Evolutionary conservation across 2,329 filamentous ascomycete genomes (phyloP).

Genomic region (Fusarium pseudocircinatum): DNA sequence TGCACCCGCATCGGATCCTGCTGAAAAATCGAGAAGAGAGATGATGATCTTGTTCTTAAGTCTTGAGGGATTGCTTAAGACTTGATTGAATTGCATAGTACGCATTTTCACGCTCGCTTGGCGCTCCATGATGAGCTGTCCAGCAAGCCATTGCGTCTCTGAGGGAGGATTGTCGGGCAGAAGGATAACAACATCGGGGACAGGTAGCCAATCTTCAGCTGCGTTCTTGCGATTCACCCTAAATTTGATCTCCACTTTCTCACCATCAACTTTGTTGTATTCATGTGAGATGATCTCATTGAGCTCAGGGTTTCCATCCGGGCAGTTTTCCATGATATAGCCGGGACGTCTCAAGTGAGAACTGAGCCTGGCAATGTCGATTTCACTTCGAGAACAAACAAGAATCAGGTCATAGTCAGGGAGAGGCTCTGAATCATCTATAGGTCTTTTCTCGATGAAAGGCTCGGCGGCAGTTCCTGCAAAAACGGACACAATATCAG

Average conservation of each 20-base stretch:
- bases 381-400: conserved; percentile 16
- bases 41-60: conserved; percentile 50
- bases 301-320: neutral
- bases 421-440: conserved; percentile 33
- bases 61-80: conserved; percentile 13
- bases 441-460: conserved; percentile 44
- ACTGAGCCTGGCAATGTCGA: conserved; percentile 27
- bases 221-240: neutral
- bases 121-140: conserved; percentile 5
- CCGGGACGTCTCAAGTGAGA: conserved; percentile 45
- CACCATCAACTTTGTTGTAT: neutral
- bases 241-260: conserved; percentile 1
- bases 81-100: conserved; percentile 6
- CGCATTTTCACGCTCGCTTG: neutral
- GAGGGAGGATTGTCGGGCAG: conserved; percentile 22
- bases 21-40: conserved; percentile 57
- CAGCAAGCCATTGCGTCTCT: conserved; percentile 14
- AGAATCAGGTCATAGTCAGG: conserved; percentile 50
- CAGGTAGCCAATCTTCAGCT: neutral
- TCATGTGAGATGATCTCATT: neutral
- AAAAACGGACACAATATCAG: conserved; percentile 7
- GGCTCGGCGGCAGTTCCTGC: conserved; percentile 25
- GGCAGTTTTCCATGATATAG: conserved; percentile 37
- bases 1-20: conserved; percentile 30
- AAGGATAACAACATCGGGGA: conserved; percentile 25